Base-by-base conservation (phyloP, 140 eudicot genomes). In the Stevia rebaudiana region DNA sequence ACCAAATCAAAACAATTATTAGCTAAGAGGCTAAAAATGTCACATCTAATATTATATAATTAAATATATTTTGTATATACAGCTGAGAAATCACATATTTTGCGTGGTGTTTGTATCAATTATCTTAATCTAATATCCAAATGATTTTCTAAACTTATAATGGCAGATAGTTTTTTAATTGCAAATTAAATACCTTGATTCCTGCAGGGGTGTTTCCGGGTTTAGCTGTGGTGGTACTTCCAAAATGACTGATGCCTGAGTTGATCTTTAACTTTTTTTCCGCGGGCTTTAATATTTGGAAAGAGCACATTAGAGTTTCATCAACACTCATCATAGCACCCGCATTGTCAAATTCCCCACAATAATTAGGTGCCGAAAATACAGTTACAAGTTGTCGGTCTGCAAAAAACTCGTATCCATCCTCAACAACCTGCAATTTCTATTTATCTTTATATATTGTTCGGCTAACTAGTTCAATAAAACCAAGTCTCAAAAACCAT, bases 301-400 rank as follows among this genome's bases (percentile, higher is more conserved):
- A 78, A 12, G 83, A 78, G 44, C 83, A 78, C 83, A 78, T 68
- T 60, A 78, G 33, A 42, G 79, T 52, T 7, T 78, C 83, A 68
- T 78, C 83, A 5, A 78, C 83, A 12, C 83, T 78, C 83, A 78
- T 78, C 83, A 78, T 78, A 21, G 79, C 82, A 36, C 82, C 82
- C 10, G 82, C 82, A 47, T 78, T 78, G 68, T 78, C 82, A 54
- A 78, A 78, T 12, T 78, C 82, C 71, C 82, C 81, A 76, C 80
- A 76, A 63, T 76, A 76, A 63, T 76, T 69, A 11, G 80, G 80
- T 53, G 80, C 80, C 13, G 81, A 76, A 69, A 76, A 76, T 40
- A 76, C 81, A 16, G 82, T 78, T 67, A 78, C 79, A 30, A 78
- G 73, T 57, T 78, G 79, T 68, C 83, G 49, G 62, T 78, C 8